phyloP scores from a whole-genome alignment of 75 land plant species.

The Ceratopteris richardii region DNA sequence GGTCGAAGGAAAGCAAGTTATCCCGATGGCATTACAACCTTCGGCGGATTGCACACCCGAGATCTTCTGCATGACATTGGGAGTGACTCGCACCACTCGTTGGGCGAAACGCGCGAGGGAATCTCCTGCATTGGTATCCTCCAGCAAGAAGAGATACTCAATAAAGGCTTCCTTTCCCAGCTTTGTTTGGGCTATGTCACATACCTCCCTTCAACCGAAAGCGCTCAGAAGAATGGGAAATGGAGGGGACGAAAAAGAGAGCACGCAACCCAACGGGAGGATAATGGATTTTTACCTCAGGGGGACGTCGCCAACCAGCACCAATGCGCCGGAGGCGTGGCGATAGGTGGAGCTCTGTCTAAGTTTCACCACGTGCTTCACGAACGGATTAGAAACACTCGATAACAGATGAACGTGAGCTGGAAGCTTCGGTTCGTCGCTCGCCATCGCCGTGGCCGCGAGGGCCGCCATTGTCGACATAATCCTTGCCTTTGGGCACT shows the following conservation, averaged over 20 bases:
- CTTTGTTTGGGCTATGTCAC: slow-evolving; percentile 23
- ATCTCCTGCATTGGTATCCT: slow-evolving; percentile 33
- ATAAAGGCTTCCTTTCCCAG: slow-evolving; percentile 6
- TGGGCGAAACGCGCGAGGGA: slow-evolving; percentile 23
- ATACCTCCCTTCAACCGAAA: slow-evolving; percentile 59
- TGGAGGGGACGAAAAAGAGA: background rate
- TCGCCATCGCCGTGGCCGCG: no score
- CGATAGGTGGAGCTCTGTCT: slow-evolving; percentile 74
- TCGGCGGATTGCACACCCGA: slow-evolving; percentile 73
- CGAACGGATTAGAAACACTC: slow-evolving; percentile 72
- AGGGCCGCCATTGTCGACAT: no score
- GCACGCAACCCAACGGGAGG: no score
- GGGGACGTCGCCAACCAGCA: slow-evolving; percentile 72
- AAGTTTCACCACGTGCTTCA: slow-evolving; percentile 89
- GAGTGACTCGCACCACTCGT: slow-evolving; percentile 52
- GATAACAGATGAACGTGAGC: slow-evolving; percentile 29
- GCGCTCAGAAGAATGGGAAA: background rate
- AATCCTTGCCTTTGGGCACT: no score
- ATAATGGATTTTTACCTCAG: slow-evolving; percentile 55
- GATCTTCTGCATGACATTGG: slow-evolving; percentile 67
- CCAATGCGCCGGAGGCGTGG: slow-evolving; percentile 44
- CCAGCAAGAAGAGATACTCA: slow-evolving; percentile 55
- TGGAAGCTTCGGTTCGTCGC: background rate
- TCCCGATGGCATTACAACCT: slow-evolving; percentile 52
- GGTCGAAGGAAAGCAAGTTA: slow-evolving; percentile 57